Evolutionary conservation across 805 yeast species (phyloP), one percentile per base, ranked within the genome.

Genomic region (Kodamaea leandrae): DNA sequence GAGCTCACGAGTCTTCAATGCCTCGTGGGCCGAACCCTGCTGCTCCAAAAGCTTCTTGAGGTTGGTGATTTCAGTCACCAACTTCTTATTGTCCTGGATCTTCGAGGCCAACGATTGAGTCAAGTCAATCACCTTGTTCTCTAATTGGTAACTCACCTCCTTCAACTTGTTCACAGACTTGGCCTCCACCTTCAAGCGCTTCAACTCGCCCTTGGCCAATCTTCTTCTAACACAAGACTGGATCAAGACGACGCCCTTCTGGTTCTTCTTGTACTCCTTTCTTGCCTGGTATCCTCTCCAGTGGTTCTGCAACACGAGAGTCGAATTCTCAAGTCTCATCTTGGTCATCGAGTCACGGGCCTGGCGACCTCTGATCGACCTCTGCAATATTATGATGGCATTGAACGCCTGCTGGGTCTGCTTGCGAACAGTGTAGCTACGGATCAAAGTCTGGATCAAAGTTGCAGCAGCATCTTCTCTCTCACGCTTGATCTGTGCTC

Each of bases 71-170:
- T 85, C 84, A 12, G 66, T 64, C 44, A 78, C 72, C 56, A 91
- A 72, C 46, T 74, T 76, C 67, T 83, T 83, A 63, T 90, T 90
- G 52, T 88, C 96, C 50, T 80, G 86, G 18, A 85, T 82, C 60
- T 87, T 86, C 26, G 80, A 66, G 0, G 96, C 79, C 46, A 91
- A 72, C 9, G 83, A 77, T 57, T 91, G 95, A 3, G 97, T 91
- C 52, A 93, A 77, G 63, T 90, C 95, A 50, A 93, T 89, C n/a
- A 95, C 97, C 72, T 95, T 93, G 65, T 93, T 93, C 64, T 93
- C 99, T 55, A 95, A 76, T 60, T 85, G 80, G 66, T 88, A 93
- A 54, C 95, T 89, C 28, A 87, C 95, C 61, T 91, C 96, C 63
- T 87, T 80, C 69, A 87, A 76, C 58, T 84, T 95, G 59, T 83